These are phyloP conservation scores for Trichosporon coremiiforme DNA, from an alignment of 1,284 basidiomycete genomes.

Conservation along the genomic window DNA sequence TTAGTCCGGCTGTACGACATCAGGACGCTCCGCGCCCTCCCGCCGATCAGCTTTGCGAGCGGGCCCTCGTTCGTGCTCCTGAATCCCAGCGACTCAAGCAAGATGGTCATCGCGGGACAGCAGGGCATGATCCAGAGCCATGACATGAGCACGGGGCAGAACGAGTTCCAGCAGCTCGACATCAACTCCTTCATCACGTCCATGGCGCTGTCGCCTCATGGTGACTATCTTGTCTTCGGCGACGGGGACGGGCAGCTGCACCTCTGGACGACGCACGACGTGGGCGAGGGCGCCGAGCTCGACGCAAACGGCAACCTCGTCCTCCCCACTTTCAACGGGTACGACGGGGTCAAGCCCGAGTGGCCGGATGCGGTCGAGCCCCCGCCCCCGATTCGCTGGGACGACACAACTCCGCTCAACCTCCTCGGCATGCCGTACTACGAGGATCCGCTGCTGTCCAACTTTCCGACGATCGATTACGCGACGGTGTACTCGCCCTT, in stretches of 20 bases:
- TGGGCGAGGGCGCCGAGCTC: slow-evolving; percentile 61
- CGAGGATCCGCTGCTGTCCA: slow-evolving; percentile 73
- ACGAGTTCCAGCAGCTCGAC: slow-evolving; percentile 61
- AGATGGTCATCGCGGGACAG: slow-evolving; percentile 76
- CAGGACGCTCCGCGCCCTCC: slow-evolving; percentile 73
- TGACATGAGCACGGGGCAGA: slow-evolving; percentile 74
- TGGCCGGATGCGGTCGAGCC: slow-evolving; percentile 77
- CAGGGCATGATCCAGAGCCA: slow-evolving; percentile 86
- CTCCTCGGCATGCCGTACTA: slow-evolving; percentile 89
- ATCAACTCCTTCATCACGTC: slow-evolving; percentile 74
- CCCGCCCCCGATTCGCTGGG: slow-evolving; percentile 75
- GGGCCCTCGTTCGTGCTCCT: slow-evolving; percentile 85
- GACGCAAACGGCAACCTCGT: slow-evolving; percentile 42
- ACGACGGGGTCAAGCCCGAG: slow-evolving; percentile 75
- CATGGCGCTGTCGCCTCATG: slow-evolving; percentile 78
- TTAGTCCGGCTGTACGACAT: slow-evolving; percentile 91
- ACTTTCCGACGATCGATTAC: slow-evolving; percentile 61
- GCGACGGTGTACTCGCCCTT: slow-evolving; percentile 58
- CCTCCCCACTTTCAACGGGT: slow-evolving; percentile 78
- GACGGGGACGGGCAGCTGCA: slow-evolving; percentile 85
- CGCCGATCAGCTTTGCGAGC: slow-evolving; percentile 80
- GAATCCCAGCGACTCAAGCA: slow-evolving; percentile 76
- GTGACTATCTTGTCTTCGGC: slow-evolving; percentile 88
- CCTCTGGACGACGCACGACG: slow-evolving; percentile 73
- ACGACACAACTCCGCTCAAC: slow-evolving; percentile 83